A percentile compares a stretch with the other conserved stretches of the same genome.
These are phyloP conservation scores for Penicillium sp. DNA, from an alignment of 2,329 filamentous ascomycete species.

Conservation along the genomic window DNA sequence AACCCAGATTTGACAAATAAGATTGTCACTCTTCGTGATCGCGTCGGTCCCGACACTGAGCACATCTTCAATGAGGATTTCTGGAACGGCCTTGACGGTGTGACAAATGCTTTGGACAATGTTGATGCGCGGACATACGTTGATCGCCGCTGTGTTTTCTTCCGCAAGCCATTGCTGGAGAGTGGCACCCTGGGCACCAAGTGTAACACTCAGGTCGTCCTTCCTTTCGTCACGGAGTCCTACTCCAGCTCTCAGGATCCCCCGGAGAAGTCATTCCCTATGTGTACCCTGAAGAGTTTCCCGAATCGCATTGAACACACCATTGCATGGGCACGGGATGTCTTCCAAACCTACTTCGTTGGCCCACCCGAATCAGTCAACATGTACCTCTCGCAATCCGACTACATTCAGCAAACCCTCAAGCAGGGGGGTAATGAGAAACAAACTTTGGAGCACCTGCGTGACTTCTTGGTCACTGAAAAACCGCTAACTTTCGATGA, in stretches of 20 bases:
- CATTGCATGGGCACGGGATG: slow-evolving; percentile 94
- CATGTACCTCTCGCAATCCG: slow-evolving; percentile 84
- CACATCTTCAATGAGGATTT: slow-evolving; percentile 91
- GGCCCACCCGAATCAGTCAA: slow-evolving; percentile 93
- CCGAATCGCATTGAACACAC: slow-evolving; percentile 98
- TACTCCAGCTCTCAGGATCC: slow-evolving; percentile 97
- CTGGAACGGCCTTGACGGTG: slow-evolving; percentile 81
- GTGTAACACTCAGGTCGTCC: slow-evolving; percentile 94
- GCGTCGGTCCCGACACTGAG: slow-evolving; percentile 88
- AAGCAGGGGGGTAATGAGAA: slow-evolving; percentile 96
- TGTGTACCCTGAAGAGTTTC: slow-evolving; percentile 97
- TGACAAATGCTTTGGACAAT: slow-evolving; percentile 97
- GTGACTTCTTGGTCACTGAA: slow-evolving; percentile 85
- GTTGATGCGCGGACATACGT: slow-evolving; percentile 96
- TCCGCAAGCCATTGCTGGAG: slow-evolving; percentile 93
- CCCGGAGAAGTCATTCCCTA: slow-evolving; percentile 97
- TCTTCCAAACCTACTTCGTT: slow-evolving; percentile 92
- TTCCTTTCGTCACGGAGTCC: slow-evolving; percentile 88
- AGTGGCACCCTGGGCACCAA: slow-evolving; percentile 98
- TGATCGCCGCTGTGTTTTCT: slow-evolving; percentile 94
- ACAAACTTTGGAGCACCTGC: slow-evolving; percentile 83
- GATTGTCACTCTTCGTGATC: slow-evolving; percentile 80
- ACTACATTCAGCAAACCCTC: slow-evolving; percentile 81
- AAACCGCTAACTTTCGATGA: slow-evolving; percentile 92
- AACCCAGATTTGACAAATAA: slow-evolving; percentile 88